These are phyloP conservation scores for Hondaea fermentalgiana DNA, from an alignment of 108 stramenopile species.

Conservation along the genomic window DNA sequence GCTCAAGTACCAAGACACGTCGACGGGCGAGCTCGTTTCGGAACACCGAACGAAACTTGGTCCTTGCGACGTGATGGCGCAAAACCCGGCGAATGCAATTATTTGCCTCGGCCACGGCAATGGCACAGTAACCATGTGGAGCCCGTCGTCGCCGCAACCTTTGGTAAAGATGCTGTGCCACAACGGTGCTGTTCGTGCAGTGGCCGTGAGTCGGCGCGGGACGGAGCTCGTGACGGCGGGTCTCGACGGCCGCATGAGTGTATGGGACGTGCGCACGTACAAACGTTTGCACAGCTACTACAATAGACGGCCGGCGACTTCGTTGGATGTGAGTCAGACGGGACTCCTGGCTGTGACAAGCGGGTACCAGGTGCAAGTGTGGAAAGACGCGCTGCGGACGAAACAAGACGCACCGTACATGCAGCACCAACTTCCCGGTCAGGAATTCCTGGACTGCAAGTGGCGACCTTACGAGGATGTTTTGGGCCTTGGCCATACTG, in stretches of 20 bases:
- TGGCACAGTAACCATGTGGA: slow-evolving; percentile 94
- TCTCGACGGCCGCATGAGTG: slow-evolving; percentile 63
- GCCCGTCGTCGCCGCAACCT: slow-evolving; percentile 60
- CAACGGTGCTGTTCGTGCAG: slow-evolving; percentile 64
- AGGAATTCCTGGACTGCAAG: neutral
- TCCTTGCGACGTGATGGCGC: slow-evolving; percentile 63
- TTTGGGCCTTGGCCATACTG: slow-evolving; percentile 77
- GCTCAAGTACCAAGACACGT: slow-evolving; percentile 86
- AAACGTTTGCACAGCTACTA: slow-evolving; percentile 37
- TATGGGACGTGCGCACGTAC: slow-evolving; percentile 88
- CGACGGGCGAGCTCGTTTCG: slow-evolving; percentile 78
- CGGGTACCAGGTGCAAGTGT: slow-evolving; percentile 76
- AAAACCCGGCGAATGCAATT: slow-evolving; percentile 85
- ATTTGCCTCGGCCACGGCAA: slow-evolving; percentile 84
- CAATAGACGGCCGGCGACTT: slow-evolving; percentile 29
- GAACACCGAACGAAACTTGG: slow-evolving; percentile 72
- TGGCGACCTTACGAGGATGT: slow-evolving; percentile 98
- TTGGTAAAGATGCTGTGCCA: slow-evolving; percentile 83
- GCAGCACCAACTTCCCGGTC: slow-evolving; percentile 56
- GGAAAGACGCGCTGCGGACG: slow-evolving; percentile 63
- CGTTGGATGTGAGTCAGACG: slow-evolving; percentile 78
- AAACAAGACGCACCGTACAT: slow-evolving; percentile 79
- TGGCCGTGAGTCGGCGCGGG: slow-evolving; percentile 73
- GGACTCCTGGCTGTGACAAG: slow-evolving; percentile 77
- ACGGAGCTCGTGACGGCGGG: slow-evolving; percentile 80